A percentile compares a stretch with the other conserved stretches of the same genome.
phyloP scores from a whole-genome alignment of 179 eudicot genomes.

The Beta lomatogona region DNA sequence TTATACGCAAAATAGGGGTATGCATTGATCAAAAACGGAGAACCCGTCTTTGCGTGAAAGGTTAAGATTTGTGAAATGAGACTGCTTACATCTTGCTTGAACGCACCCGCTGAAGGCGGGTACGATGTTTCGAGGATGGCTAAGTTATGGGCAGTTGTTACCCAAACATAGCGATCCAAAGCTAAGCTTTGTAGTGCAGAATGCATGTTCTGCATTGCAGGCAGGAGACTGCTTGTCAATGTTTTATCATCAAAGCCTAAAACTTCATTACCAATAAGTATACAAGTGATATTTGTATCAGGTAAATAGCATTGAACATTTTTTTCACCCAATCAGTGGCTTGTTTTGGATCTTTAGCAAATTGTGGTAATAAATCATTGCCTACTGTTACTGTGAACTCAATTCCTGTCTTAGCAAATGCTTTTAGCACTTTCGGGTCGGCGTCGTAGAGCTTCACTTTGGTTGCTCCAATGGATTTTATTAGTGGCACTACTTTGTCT shows the following conservation, averaged over 20 bases:
- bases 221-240: constrained; percentile 48
- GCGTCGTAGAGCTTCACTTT: constrained; percentile 85
- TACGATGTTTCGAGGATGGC: constrained; percentile 62
- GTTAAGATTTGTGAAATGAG: constrained; percentile 47
- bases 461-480: constrained; percentile 59
- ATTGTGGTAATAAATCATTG: constrained; percentile 53
- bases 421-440: constrained; percentile 66
- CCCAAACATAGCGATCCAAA: constrained; percentile 50
- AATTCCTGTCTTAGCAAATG: constrained; percentile 74
- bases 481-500: constrained; percentile 56
- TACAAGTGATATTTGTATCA: constrained; percentile 60
- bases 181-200: constrained; percentile 47
- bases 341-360: constrained; percentile 43
- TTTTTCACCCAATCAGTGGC: constrained; percentile 64
- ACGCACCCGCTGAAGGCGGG: constrained; percentile 74
- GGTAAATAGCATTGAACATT: constrained; percentile 65
- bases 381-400: constrained; percentile 63
- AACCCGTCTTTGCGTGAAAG: constrained; percentile 59
- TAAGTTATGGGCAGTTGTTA: constrained; percentile 72
- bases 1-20: constrained; percentile 89
- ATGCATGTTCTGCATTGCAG: constrained; percentile 76
- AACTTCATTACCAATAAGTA: constrained; percentile 83
- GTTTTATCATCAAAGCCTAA: constrained; percentile 59
- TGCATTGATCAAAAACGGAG: constrained; percentile 77
- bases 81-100: constrained; percentile 48